These are phyloP conservation scores for Decorospora gaudefroyi DNA, from an alignment of 2,329 filamentous ascomycete genomes.

Conservation along the genomic window DNA sequence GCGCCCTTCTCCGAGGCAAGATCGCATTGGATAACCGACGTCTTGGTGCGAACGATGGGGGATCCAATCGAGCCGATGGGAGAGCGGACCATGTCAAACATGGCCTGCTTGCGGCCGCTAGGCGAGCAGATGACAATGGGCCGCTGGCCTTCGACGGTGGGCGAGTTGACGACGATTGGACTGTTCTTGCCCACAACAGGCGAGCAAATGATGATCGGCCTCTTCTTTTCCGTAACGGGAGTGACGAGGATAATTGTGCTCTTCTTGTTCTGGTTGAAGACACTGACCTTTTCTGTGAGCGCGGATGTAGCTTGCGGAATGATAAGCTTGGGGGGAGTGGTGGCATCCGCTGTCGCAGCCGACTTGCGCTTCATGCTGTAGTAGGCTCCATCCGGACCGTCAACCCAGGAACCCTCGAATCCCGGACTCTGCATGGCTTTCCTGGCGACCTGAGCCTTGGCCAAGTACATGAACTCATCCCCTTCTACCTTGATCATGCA, in stretches of 20 bases:
- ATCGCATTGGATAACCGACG: slow-evolving; percentile 25
- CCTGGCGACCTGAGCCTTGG: slow-evolving; percentile 32
- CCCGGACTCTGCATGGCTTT: slow-evolving; percentile 26
- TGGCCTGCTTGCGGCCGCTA: slow-evolving; percentile 19
- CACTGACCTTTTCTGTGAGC: slow-evolving; percentile 23
- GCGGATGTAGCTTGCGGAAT: slow-evolving; percentile 15
- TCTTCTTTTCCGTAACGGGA: slow-evolving; percentile 27
- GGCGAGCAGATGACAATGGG: slow-evolving; percentile 33
- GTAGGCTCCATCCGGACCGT: slow-evolving; percentile 33
- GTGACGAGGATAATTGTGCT: slow-evolving; percentile 28
- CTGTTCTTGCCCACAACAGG: slow-evolving; percentile 31
- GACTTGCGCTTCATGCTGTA: slow-evolving; percentile 30
- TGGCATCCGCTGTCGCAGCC: slow-evolving; percentile 4
- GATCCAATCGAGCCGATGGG: slow-evolving; percentile 28
- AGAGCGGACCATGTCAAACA: slow-evolving; percentile 30
- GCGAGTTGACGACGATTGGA: slow-evolving; percentile 26
- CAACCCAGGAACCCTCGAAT: slow-evolving; percentile 35
- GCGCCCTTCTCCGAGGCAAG: slow-evolving; percentile 19
- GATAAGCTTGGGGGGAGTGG: slow-evolving; percentile 15
- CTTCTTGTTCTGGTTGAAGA: slow-evolving; percentile 30
- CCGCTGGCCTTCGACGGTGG: slow-evolving; percentile 19
- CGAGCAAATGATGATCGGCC: slow-evolving; percentile 33
- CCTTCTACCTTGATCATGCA: slow-evolving; percentile 46
- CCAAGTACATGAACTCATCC: slow-evolving; percentile 36
- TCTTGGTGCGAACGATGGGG: slow-evolving; percentile 29